These are phyloP conservation scores for Zostera marina DNA, from an alignment of 116 monocot species.

Conservation along the genomic window DNA sequence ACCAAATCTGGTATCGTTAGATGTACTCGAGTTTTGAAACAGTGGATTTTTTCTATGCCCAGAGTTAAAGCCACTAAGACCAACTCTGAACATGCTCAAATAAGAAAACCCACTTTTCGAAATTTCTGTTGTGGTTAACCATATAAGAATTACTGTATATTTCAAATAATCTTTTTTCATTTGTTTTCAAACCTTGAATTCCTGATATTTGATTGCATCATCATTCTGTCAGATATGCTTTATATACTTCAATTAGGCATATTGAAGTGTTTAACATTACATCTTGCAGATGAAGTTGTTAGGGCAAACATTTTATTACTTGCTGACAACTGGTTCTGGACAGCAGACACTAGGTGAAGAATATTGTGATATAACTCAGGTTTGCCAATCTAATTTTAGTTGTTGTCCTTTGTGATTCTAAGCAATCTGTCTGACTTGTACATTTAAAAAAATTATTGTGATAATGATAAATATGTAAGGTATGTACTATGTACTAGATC, in stretches of 20 bases:
- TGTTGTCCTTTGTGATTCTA: background rate
- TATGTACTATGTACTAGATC: background rate
- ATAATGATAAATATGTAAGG: background rate
- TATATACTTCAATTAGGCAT: background rate
- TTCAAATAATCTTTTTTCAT: too few relatives aligned
- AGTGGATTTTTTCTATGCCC: too few relatives aligned
- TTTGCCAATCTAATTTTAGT: constrained; percentile 7
- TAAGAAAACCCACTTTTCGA: too few relatives aligned
- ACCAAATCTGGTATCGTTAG: too few relatives aligned
- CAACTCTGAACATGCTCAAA: too few relatives aligned
- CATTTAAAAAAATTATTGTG: background rate
- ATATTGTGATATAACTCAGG: constrained; percentile 93
- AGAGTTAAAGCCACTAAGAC: too few relatives aligned
- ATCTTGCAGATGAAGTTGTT: constrained; percentile 70
- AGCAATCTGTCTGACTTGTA: too few relatives aligned
- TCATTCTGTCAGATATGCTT: background rate
- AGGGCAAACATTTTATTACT: constrained; percentile 81
- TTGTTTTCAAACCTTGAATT: too few relatives aligned
- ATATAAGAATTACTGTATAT: too few relatives aligned
- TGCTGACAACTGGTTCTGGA: constrained; percentile 85
- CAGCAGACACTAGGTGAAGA: constrained; percentile 97
- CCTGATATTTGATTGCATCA: too few relatives aligned
- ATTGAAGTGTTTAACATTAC: background rate
- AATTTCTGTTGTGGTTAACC: too few relatives aligned
- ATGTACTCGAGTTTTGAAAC: too few relatives aligned